Evolutionary conservation across 805 yeast genomes (phyloP).

Genomic region (Saccharomycopsis lassenensis): DNA sequence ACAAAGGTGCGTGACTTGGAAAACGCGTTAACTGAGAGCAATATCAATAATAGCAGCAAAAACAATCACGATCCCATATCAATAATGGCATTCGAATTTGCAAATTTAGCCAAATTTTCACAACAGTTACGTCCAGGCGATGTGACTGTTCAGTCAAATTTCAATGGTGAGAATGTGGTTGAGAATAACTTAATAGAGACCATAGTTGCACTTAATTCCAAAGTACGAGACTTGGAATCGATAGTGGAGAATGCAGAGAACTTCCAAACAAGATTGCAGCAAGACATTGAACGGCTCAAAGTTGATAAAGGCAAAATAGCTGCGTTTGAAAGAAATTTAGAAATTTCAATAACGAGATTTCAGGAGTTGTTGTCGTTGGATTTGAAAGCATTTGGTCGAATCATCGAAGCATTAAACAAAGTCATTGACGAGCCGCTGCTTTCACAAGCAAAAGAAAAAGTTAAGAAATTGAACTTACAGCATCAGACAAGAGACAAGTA

Average conservation of each 20-base stretch:
- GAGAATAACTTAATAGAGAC: constrained; percentile 13
- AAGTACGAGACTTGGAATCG: neutral
- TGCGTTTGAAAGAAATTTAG: neutral
- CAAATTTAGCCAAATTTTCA: neutral
- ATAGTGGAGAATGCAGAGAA: constrained; percentile 8
- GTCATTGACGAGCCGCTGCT: constrained; percentile 7
- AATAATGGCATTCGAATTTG: neutral
- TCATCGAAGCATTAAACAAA: constrained; percentile 2
- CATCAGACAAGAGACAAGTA: constrained; percentile 2
- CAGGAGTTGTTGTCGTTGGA: constrained; percentile 6
- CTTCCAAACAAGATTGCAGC: constrained; percentile 3
- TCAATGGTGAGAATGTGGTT: constrained; percentile 1
- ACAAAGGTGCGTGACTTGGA: too few relatives aligned
- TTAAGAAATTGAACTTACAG: constrained; percentile 5
- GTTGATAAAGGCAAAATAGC: neutral
- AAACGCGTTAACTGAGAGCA: too few relatives aligned
- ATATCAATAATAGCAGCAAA: too few relatives aligned
- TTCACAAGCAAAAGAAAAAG: constrained; percentile 7
- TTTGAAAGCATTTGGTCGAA: constrained; percentile 2
- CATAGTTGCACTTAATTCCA: constrained; percentile 3
- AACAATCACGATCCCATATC: neutral
- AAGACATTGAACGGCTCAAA: constrained; percentile 1
- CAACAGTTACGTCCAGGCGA: neutral
- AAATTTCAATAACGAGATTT: constrained; percentile 2
- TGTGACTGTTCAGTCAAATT: constrained; percentile 7